Percentiles rank a stretch among this genome's conserved stretches.
Evolutionary conservation across 306 rosid genomes (phyloP).

Genomic region (Cucurbita moschata): DNA sequence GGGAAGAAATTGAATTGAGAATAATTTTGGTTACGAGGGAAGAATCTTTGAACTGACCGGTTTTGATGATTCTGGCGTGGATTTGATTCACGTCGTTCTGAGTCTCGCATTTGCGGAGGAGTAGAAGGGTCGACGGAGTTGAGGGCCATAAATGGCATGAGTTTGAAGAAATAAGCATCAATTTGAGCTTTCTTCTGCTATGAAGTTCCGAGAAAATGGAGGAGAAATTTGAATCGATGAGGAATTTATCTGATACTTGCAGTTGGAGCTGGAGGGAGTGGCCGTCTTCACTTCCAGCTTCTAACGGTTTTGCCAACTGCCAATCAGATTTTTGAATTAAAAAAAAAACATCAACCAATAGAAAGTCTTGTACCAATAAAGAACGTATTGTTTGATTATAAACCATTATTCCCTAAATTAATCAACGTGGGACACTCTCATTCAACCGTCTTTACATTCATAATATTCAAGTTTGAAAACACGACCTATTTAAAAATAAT

Average conservation of each 20-base stretch:
- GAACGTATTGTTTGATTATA: too few relatives aligned
- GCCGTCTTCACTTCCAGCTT: background rate
- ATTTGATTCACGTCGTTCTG: constrained; percentile 33
- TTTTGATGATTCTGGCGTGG: constrained; percentile 43
- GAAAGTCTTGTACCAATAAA: too few relatives aligned
- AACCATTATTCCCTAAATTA: too few relatives aligned
- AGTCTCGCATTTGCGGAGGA: constrained; percentile 44
- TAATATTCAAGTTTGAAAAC: too few relatives aligned
- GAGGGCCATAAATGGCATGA: constrained; percentile 50
- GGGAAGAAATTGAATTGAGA: constrained; percentile 54
- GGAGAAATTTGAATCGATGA: background rate
- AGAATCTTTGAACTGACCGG: constrained; percentile 30
- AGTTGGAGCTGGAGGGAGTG: background rate
- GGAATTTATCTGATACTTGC: background rate
- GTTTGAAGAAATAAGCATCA: constrained; percentile 41
- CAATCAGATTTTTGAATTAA: background rate
- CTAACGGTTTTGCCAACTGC: background rate
- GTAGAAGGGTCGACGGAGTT: constrained; percentile 20
- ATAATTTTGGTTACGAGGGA: constrained; percentile 33
- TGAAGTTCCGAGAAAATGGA: too few relatives aligned
- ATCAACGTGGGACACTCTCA: too few relatives aligned
- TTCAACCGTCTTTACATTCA: too few relatives aligned
- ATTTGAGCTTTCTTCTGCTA: background rate
- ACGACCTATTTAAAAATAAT: too few relatives aligned
- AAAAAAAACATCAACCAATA: too few relatives aligned